These are phyloP conservation scores for Syzygium syzygioides DNA, from an alignment of 441 rosid genomes.

Conservation along the genomic window DNA sequence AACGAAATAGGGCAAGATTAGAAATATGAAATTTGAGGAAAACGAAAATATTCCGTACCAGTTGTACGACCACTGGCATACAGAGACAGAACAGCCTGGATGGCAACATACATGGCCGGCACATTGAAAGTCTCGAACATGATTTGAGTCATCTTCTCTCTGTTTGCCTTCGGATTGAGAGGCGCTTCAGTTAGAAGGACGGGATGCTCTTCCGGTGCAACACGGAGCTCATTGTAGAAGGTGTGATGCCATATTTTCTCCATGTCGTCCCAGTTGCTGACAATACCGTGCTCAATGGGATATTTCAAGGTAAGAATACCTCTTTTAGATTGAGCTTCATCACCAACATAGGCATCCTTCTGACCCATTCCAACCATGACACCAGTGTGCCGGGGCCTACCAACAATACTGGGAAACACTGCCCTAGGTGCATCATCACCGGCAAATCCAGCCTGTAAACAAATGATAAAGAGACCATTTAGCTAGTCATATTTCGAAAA, in stretches of 20 bases:
- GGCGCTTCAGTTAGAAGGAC: constrained; percentile 10
- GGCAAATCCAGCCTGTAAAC: constrained; percentile 10
- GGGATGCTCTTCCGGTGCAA: constrained; percentile 13
- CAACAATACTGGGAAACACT: constrained; percentile 12
- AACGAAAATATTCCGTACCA: background rate
- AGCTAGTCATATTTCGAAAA: background rate
- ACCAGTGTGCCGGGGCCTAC: constrained; percentile 5
- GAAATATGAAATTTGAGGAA: background rate
- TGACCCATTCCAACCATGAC: constrained; percentile 8
- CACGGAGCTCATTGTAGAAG: constrained; percentile 11
- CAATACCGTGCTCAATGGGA: constrained; percentile 17
- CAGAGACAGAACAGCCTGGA: constrained; percentile 5
- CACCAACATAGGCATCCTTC: background rate
- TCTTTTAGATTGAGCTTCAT: constrained; percentile 7
- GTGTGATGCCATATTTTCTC: constrained; percentile 2
- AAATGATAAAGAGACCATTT: background rate
- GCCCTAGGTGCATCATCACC: constrained; percentile 19
- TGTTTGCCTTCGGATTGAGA: background rate
- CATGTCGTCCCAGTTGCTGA: constrained; percentile 19
- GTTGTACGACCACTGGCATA: constrained; percentile 20
- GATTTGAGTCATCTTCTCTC: background rate
- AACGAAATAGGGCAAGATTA: background rate
- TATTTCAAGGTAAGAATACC: constrained; percentile 13
- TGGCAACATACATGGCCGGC: background rate
- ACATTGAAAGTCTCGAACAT: background rate